Conservation (phyloP, 352 stramenopile species). For the Globisporangium cederbergense region DNA sequence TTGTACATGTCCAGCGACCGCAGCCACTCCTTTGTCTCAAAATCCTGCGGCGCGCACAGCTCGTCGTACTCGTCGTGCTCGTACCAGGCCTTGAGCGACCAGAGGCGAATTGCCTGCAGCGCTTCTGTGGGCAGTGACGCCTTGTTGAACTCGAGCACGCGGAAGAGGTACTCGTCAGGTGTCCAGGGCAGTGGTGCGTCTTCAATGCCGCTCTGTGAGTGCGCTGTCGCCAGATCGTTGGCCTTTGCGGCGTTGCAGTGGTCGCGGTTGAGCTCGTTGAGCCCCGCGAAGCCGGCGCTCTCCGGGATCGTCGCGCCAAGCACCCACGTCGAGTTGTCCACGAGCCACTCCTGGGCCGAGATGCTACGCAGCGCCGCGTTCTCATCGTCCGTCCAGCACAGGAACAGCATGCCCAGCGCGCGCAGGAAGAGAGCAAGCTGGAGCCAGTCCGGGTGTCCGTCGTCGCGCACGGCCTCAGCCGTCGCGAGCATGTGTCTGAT, state of each 20-base stretch:
- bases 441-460: conserved; percentile 81
- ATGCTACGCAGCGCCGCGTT: conserved; percentile 62
- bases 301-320: conserved; percentile 54
- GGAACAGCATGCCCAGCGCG: conserved; percentile 68
- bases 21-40: conserved; percentile 73
- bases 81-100: conserved; percentile 75
- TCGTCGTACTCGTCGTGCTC: conserved; percentile 50
- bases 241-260: conserved; percentile 23
- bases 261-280: conserved; percentile 68
- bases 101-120: conserved; percentile 59
- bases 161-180: conserved; percentile 74
- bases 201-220: conserved; percentile 30
- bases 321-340: conserved; percentile 60
- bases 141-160: conserved; percentile 63
- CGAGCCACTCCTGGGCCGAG: conserved; percentile 70
- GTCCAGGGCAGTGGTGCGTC: conserved; percentile 61
- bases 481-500: conserved; percentile 72
- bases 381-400: conserved; percentile 73
- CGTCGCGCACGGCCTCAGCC: conserved; percentile 47
- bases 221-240: neutral
- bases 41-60: conserved; percentile 38
- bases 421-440: conserved; percentile 75
- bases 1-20: conserved; percentile 34
- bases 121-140: conserved; percentile 60
- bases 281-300: conserved; percentile 50